Evolutionary conservation across 2,329 filamentous ascomycete species (phyloP), one percentile per base, ranked within the genome.

Genomic region (Seiridium unicorne): DNA sequence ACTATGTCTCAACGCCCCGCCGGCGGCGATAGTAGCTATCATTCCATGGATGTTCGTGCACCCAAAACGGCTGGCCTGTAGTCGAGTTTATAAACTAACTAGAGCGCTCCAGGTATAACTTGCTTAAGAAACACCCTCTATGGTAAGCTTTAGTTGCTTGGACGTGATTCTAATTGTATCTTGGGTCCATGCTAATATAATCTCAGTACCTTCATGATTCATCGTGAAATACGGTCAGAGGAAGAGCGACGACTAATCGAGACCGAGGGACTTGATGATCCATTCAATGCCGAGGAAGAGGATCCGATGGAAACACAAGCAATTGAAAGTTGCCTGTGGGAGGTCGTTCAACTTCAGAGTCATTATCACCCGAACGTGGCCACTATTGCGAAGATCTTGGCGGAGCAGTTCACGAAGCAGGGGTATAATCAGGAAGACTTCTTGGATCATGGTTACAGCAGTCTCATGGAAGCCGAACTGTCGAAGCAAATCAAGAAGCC

Each of bases 281-380:
- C 91, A 0, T 99, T 97, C 71, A 73, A 90, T 60, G 82, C 88
- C 56, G 78, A 86, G 4, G 92, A 97, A 74, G 69, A 79, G 35
- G 92, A 99, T 64, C 96, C 95, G 0, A 91, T 93, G 83, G 82
- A 89, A 73, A 97, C 93, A 0, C 76, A 83, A 44, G 95, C 96
- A 18, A 91, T 99, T 61, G 93, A 98, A 60, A 97, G 92, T 74
- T 93, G 90, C 73, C 78, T 99, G 6, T 99, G 95, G 96, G 95
- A 99, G 74, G 83, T 99, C 57, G 90, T 96, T 62, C 93, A 92
- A 61, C 79, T 98, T 60, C 92, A 96, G 74, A 89, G 88, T 1
- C 96, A 99, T 74, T 98, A 96, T 75, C 95, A 99, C 72, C 95
- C 96, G 11, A 99, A 98, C 68, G 92, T 99, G 32, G 93, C 94